Evolutionary conservation across 2,329 filamentous ascomycete species (phyloP).

Genomic region (Diplodia sapinea): DNA sequence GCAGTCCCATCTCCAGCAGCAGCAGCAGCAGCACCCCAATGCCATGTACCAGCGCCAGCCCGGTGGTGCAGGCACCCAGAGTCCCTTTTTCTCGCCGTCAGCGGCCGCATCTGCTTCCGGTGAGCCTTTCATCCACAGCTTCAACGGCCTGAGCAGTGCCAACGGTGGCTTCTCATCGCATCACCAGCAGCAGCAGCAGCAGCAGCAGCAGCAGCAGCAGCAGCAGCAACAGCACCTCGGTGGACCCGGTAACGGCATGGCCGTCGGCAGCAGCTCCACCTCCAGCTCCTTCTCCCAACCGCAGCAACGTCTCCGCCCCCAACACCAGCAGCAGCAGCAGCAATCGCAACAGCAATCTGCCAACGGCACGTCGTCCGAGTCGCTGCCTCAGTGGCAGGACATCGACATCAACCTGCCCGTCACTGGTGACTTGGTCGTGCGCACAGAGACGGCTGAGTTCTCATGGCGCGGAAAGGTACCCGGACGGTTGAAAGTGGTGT

Average conservation of each 20-base stretch:
- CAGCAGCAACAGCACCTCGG: not conserved
- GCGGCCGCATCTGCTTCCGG: not conserved
- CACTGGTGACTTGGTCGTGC: conserved; percentile 22
- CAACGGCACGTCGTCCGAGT: not conserved
- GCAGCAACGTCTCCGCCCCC: not conserved
- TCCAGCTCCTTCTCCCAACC: not conserved
- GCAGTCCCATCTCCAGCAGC: not conserved
- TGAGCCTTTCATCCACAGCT: conserved; percentile 10
- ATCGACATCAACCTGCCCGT: conserved; percentile 28
- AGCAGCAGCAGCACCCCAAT: not conserved
- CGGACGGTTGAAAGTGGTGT: conserved; percentile 23
- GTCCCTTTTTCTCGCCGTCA: not conserved
- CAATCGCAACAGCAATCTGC: not conserved
- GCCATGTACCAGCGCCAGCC: conserved; percentile 4
- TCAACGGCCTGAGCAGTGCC: conserved; percentile 10
- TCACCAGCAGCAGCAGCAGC: too few species aligned
- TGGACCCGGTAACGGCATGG: not conserved
- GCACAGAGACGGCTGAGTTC: conserved; percentile 28
- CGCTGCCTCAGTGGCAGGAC: conserved; percentile 23
- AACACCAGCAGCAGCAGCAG: not conserved
- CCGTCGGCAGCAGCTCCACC: not conserved
- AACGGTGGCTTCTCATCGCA: not conserved
- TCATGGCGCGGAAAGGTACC: conserved; percentile 21
- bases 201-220: too few species aligned
- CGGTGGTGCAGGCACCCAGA: not conserved